Base-by-base conservation (phyloP, 306 rosid species). In the Vigna nakashimae region DNA sequence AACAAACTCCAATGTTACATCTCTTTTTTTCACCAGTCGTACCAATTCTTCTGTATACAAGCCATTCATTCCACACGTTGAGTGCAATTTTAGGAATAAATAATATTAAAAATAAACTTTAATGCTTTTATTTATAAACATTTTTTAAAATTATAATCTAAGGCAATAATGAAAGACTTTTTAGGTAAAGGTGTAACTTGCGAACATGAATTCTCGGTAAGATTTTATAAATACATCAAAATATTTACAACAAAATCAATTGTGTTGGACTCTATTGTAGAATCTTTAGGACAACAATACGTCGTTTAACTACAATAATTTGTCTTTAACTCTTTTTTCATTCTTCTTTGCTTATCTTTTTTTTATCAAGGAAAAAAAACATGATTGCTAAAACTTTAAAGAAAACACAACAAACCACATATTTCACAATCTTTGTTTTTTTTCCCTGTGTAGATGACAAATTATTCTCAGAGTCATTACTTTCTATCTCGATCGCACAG, bases 401-500 rank as follows among this genome's bases (percentile, higher is more conserved):
- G 36, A 49, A 22, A 53, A 52, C 60, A 52, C 12, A 51, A 52
- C 15, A 17, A 71, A 38, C 20, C 26, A 3, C 38, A 34, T 18
- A 71, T 38, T 53, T 38, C 52, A 36, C 22, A 40, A 38, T 38
- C 9, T 32, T 51, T 15, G 5, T 30, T 30, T 30, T 30, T 28
- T 28, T 30, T 30, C 38, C 38, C 38, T 34, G 38, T 34, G 7
- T 34, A 34, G 28, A 70, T 16, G 45, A 38, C 28, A 55, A 34
- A 45, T 6, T 45, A 45, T 17, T 10, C 48, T 11, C 9, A 46
- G 56, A 67, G 45, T 18, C 30, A 4, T 56, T 45, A 45, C 68
- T 8, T 18, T 57, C 45, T 77, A 20, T 55, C 50, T 30, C 48
- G 62, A 78, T 78, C 26, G 46, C 51, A 65, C 70, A 40, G 10